Evolutionary conservation across 768 basidiomycete species (phyloP), one percentile per base, ranked within the genome.

Genomic region (Panellus pusillus): DNA sequence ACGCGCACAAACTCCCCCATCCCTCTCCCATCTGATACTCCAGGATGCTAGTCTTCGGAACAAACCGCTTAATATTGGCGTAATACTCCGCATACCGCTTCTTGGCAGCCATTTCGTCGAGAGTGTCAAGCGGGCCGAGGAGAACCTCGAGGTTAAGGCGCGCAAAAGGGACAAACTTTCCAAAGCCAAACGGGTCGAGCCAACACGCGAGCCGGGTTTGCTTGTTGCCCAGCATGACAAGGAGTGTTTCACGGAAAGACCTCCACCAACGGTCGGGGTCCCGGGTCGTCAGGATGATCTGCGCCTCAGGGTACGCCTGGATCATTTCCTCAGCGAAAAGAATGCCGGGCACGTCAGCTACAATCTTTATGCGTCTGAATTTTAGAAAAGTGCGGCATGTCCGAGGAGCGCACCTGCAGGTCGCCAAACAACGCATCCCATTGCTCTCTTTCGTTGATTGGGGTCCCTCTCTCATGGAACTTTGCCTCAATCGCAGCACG

Each of bases 291-390:
- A 60, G 18, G 18, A 60, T 56, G 12, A 60, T 38, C 4, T 27
- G 37, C 1, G 58, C 58, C 1, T 56, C 24, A 1, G 58, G 54
- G 19, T 60, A 56, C 6, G 58, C 49, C 0, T 47, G 19, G 8
- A 59, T 36, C 0, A 59, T 19, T 20, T 60, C 58, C 2, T 44
- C 20, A 1, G 58, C 54, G 18, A 60, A 60, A 5, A 55, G 19
- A 9, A 60, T 52, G 6, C 47, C 58, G 0, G 58, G 58, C 3
- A 60, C 58, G 37, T 60, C 58, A 0, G 58, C 58, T 4, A 53
- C 54, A 0, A 18, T 50, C 54, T 60, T 13, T 9, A 37, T 13
- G 9, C 19, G 9, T 18, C 31, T 0, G 20, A 8, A 20, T 20
- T 4, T 12, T 51, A 12, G 15, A 3, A 11, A 7, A 6, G 2